Percentiles rank a stretch among this genome's conserved stretches.
Evolutionary conservation across 805 yeast genomes (phyloP).

Genomic region (Candida boidinii): DNA sequence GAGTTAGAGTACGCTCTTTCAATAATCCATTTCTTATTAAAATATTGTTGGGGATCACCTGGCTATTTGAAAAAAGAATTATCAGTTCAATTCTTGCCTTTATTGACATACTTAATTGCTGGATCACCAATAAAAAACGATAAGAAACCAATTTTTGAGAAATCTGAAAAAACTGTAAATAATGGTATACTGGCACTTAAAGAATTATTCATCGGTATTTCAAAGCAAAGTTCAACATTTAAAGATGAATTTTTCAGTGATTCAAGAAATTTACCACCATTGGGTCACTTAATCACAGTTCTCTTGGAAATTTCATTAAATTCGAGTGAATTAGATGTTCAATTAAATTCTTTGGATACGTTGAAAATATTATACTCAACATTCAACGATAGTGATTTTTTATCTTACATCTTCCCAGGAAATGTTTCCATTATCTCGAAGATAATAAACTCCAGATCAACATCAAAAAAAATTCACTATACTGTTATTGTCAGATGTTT

Average conservation of each 20-base stretch:
- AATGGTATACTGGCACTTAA: slow-evolving; percentile 27
- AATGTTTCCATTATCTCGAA: slow-evolving; percentile 37
- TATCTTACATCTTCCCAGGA: slow-evolving; percentile 45
- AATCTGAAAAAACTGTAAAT: slow-evolving; percentile 27
- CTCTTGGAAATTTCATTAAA: slow-evolving; percentile 27
- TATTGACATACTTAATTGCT: slow-evolving; percentile 38
- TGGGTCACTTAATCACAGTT: slow-evolving; percentile 40
- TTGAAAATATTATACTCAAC: slow-evolving; percentile 26
- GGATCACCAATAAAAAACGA: slow-evolving; percentile 30
- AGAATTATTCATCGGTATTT: slow-evolving; percentile 23
- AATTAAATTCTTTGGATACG: slow-evolving; percentile 24
- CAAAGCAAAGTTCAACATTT: slow-evolving; percentile 18
- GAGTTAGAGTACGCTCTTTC: slow-evolving; percentile 37
- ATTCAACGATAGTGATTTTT: slow-evolving; percentile 36
- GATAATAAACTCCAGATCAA: slow-evolving; percentile 16
- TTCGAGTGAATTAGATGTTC: slow-evolving; percentile 20
- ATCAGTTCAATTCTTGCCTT: slow-evolving; percentile 36
- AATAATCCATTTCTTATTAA: slow-evolving; percentile 35
- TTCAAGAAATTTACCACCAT: slow-evolving; percentile 29
- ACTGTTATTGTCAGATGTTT: slow-evolving; percentile 25
- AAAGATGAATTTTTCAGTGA: slow-evolving; percentile 20
- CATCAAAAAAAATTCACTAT: slow-evolving; percentile 25
- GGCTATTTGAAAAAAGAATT: slow-evolving; percentile 28
- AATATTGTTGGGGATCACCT: slow-evolving; percentile 36
- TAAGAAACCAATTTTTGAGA: slow-evolving; percentile 12